These are phyloP conservation scores for Nicotiana tomentosiformis DNA, from an alignment of 257 asterid species.

Conservation along the genomic window DNA sequence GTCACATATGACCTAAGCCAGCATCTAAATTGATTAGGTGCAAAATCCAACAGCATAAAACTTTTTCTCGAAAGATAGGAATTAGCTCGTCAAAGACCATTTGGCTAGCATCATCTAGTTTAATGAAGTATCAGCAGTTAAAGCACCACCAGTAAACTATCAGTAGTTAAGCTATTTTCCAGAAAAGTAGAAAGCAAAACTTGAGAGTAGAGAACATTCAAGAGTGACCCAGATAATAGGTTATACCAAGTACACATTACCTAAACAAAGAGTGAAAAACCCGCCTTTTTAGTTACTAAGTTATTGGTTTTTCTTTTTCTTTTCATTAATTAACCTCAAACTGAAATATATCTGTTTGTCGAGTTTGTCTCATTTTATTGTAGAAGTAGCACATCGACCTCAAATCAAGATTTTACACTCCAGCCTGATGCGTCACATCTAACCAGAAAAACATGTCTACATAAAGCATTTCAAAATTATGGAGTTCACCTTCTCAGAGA, in stretches of 20 bases:
- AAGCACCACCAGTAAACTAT: neutral
- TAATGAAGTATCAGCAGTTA: neutral
- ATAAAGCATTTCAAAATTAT: conserved; percentile 7
- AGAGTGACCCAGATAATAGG: neutral
- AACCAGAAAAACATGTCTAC: neutral
- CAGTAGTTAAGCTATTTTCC: neutral
- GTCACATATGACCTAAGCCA: neutral
- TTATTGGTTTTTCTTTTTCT: neutral
- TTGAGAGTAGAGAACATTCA: neutral
- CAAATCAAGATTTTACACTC: neutral
- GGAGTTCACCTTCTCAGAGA: conserved; percentile 12
- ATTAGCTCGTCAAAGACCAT: neutral
- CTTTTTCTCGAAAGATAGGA: neutral
- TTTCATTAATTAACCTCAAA: neutral
- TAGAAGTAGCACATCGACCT: neutral
- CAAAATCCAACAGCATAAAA: neutral
- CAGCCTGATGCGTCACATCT: neutral
- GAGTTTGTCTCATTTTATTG: neutral
- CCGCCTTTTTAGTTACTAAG: neutral
- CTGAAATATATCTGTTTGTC: neutral
- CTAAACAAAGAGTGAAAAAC: neutral
- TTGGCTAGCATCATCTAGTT: neutral
- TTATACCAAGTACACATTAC: neutral
- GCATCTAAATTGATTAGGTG: neutral
- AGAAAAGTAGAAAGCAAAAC: neutral